Evolutionary conservation across 2,329 filamentous ascomycete genomes (phyloP), one percentile per base, ranked within the genome.

Genomic region (Stagonosporopsis vannaccii): DNA sequence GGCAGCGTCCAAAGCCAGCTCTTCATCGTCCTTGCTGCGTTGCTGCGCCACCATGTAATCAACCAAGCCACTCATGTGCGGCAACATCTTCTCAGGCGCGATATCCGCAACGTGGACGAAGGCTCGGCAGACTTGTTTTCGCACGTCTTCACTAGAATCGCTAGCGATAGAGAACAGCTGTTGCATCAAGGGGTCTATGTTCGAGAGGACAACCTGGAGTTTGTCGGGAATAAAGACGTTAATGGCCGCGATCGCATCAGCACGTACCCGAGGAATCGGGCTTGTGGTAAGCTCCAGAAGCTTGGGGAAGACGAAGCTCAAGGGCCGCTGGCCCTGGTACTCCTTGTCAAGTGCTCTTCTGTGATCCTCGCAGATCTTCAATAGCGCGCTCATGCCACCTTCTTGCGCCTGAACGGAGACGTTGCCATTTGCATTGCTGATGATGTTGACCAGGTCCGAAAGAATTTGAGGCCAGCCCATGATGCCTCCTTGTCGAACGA

Each of bases 301-400:
- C 77, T 96, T 94, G 11, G 95, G 95, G 45, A 98, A 88, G 41
- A 99, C 87, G 68, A 92, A 89, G 73, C 90, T 90, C 58, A 98
- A 85, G 1, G 95, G 95, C 53, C 92, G 85, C 76, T 97, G 89
- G 58, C 92, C 92, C 71, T 92, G 88, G 74, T 96, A 91, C 62
- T 97, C 91, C 67, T 89, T 88, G 77, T 96, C 92, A 50, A 99
- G 81, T 56, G 91, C 83, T 73, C 90, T 92, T 70, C 87, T 88
- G 79, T 96, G 97, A 78, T 99, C 95, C 78, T 99, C 95, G 78
- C 95, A 99, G 59, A 99, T 93, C 81, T 98, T 98, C 74, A 90
- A 82, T 76, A 99, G 82, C 43, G 95, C 93, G 44, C 90, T 87
- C 90, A 98, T 97, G 66, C 92, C 93, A 59, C 93, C 93, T 75